Conservation (phyloP, 2,329 filamentous ascomycete species). For the Calcarisporium arbuscula region DNA sequence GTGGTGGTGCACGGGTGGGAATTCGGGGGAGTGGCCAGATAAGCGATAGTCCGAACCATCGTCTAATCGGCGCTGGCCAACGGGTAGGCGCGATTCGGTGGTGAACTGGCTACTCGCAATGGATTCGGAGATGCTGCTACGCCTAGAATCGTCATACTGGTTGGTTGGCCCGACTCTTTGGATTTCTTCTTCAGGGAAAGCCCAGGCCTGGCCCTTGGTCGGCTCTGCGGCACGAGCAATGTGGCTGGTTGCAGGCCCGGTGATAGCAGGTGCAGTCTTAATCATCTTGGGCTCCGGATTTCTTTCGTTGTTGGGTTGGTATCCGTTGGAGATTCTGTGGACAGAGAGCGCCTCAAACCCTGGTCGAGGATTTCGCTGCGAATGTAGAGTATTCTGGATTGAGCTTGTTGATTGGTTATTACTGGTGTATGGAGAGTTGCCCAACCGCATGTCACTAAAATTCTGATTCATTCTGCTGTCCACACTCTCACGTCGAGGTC, state of each 20-base stretch:
- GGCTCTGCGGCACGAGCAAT: conserved; percentile 69
- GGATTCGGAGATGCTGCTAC: conserved; percentile 72
- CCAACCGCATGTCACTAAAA: conserved; percentile 63
- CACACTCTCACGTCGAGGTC: conserved; percentile 66
- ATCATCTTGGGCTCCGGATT: conserved; percentile 50
- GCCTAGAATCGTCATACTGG: conserved; percentile 57
- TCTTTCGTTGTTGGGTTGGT: conserved; percentile 53
- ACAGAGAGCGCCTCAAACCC: conserved; percentile 46
- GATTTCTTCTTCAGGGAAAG: conserved; percentile 69
- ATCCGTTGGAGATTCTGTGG: conserved; percentile 59
- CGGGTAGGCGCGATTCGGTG: conserved; percentile 63
- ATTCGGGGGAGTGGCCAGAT: conserved; percentile 47
- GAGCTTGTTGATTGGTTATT: conserved; percentile 72
- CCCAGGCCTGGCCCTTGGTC: conserved; percentile 78
- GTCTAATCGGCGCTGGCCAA: conserved; percentile 66
- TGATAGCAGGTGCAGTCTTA: conserved; percentile 69
- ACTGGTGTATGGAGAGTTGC: conserved; percentile 63
- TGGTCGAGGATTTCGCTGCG: conserved; percentile 54
- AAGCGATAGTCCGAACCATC: conserved; percentile 51
- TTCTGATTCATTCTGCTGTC: conserved; percentile 71
- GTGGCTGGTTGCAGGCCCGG: conserved; percentile 58
- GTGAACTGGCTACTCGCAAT: conserved; percentile 76
- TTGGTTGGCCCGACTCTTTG: conserved; percentile 36
- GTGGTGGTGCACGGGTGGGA: conserved; percentile 62
- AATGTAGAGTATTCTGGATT: conserved; percentile 63